A percentile compares a stretch with the other conserved stretches of the same genome.
Conservation (phyloP, 768 basidiomycete genomes). For the Amanita phalloides region DNA sequence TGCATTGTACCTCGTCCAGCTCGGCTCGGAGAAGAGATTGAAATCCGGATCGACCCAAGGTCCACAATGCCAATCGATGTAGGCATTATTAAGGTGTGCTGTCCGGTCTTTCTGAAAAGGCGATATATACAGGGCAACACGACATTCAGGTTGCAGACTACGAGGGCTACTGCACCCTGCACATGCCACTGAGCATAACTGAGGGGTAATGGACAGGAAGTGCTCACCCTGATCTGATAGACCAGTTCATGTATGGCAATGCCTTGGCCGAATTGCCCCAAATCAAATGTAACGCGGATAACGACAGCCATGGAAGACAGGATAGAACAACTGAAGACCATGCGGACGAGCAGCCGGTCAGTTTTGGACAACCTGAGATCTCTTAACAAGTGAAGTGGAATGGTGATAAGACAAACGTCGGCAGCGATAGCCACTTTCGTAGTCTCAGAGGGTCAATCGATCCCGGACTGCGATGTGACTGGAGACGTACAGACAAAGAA, state of each 20-base stretch:
- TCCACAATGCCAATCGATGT: neutral
- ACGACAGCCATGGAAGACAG: slow-evolving; percentile 13
- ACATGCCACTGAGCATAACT: neutral
- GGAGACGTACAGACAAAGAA: slow-evolving; percentile 8
- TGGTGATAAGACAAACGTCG: slow-evolving; percentile 14
- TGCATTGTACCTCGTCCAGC: neutral
- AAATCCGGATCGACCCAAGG: neutral
- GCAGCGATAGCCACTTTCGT: slow-evolving; percentile 1
- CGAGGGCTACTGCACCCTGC: slow-evolving; percentile 11
- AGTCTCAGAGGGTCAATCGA: neutral
- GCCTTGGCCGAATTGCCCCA: slow-evolving; percentile 4
- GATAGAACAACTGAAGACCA: slow-evolving; percentile 16
- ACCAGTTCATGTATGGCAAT: slow-evolving; percentile 6
- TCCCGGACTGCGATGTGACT: neutral
- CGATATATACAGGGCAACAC: slow-evolving; percentile 8
- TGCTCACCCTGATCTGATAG: slow-evolving; percentile 12
- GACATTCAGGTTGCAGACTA: slow-evolving; percentile 16
- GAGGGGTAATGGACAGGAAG: neutral
- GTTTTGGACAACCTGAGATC: slow-evolving; percentile 11
- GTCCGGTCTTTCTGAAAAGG: neutral
- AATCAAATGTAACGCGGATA: slow-evolving; percentile 12
- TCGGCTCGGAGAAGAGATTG: neutral
- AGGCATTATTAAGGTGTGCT: neutral
- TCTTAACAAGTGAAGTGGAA: slow-evolving; percentile 17
- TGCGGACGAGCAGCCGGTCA: slow-evolving; percentile 14